Conservation (phyloP, 108 stramenopile genomes). For the Cylindrotheca closterium region DNA sequence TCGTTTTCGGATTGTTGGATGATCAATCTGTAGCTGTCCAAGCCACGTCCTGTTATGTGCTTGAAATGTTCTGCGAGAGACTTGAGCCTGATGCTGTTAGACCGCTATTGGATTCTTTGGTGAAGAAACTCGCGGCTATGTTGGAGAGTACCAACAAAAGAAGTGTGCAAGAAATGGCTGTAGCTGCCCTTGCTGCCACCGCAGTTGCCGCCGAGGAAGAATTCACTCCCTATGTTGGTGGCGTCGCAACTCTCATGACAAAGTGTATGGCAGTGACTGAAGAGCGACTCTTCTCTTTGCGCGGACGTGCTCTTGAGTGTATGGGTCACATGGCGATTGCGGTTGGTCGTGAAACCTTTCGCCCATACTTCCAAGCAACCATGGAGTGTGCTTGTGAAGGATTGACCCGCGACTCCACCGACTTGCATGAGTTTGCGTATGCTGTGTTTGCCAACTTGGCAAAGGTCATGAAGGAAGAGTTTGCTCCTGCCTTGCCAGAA, state of each 20-base stretch:
- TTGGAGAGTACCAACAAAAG: slow-evolving; percentile 88
- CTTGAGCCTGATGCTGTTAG: slow-evolving; percentile 92
- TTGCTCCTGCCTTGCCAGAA: slow-evolving; percentile 84
- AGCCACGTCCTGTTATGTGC: slow-evolving; percentile 94
- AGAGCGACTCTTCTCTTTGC: slow-evolving; percentile 76
- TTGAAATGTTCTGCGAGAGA: slow-evolving; percentile 98
- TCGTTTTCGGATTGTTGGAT: slow-evolving; percentile 90
- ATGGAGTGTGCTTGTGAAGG: slow-evolving; percentile 90
- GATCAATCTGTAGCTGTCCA: slow-evolving; percentile 88
- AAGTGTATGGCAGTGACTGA: slow-evolving; percentile 82
- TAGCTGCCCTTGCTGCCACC: slow-evolving; percentile 95
- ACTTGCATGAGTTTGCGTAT: slow-evolving; percentile 95
- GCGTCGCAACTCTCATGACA: slow-evolving; percentile 81
- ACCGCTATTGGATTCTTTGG: slow-evolving; percentile 89
- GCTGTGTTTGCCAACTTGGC: slow-evolving; percentile 95
- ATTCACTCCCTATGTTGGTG: slow-evolving; percentile 93
- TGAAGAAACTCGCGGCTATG: slow-evolving; percentile 88
- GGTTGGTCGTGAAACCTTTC: slow-evolving; percentile 91
- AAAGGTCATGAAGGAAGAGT: slow-evolving; percentile 96
- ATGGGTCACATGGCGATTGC: slow-evolving; percentile 99
- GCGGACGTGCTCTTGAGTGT: slow-evolving; percentile 96
- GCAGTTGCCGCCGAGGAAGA: slow-evolving; percentile 96
- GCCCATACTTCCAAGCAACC: slow-evolving; percentile 91
- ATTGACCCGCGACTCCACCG: slow-evolving; percentile 81
- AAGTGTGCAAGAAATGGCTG: slow-evolving; percentile 96